phyloP scores from a whole-genome alignment of 2,329 filamentous ascomycete species.

The Didymella pomorum region DNA sequence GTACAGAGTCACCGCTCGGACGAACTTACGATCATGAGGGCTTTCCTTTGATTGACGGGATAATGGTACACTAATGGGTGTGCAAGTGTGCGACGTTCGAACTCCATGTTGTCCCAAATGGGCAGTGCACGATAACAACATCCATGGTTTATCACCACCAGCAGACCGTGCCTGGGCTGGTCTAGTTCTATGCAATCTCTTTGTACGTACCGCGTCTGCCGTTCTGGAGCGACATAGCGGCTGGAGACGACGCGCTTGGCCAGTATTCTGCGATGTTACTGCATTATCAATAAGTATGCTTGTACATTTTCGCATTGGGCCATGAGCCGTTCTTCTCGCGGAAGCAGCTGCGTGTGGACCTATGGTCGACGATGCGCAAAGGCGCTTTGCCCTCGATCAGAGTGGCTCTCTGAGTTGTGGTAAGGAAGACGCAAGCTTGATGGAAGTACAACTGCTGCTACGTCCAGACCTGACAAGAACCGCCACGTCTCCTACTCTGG shows the following conservation, averaged over 20 bases:
- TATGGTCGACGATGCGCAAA: background rate
- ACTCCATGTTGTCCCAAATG: constrained; percentile 6
- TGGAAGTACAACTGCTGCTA: background rate
- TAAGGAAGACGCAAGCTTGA: background rate
- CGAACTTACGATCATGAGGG: constrained; percentile 1
- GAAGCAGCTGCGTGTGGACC: background rate
- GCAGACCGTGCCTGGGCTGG: constrained; percentile 7
- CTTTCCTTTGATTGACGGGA: constrained; percentile 6
- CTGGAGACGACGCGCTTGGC: background rate
- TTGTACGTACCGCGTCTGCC: constrained; percentile 1
- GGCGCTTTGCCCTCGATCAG: background rate
- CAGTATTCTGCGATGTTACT: background rate
- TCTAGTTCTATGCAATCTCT: constrained; percentile 9
- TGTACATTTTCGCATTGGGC: background rate
- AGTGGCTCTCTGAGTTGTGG: background rate
- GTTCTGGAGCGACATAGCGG: background rate
- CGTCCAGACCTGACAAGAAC: constrained; percentile 5
- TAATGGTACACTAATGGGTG: background rate
- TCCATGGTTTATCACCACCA: constrained; percentile 4
- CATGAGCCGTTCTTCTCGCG: background rate
- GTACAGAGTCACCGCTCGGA: constrained; percentile 1
- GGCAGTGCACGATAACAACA: constrained; percentile 15
- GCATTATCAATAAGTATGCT: background rate
- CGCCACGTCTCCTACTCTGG: background rate
- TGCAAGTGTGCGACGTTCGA: constrained; percentile 4